Base-by-base conservation (phyloP, 2,329 filamentous ascomycete species). In the Colletotrichum cuscutae region DNA sequence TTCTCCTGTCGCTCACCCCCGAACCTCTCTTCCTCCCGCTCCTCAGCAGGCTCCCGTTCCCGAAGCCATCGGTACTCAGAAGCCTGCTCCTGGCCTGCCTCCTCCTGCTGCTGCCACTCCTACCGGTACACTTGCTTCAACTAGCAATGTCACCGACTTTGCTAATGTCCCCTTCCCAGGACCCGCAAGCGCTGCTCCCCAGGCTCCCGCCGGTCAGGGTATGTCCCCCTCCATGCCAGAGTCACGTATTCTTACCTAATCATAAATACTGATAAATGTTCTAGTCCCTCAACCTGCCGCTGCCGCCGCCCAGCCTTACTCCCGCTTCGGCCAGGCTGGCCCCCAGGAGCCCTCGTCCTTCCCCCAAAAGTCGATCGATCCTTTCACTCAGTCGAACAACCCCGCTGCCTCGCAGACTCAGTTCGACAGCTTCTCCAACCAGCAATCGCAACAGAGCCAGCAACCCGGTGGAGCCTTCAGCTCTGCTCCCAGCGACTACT, bases 1-100 rank as follows among this genome's bases (percentile, higher is more conserved):
- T 80, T 98, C 97, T 22, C 97, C 97, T 46, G 91, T 96, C 74
- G 89, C 94, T 66, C 91, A 94, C 76, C 96, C 97, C 75, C 91
- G 95, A 78, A 93, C 97, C 74, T 94, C 96, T 13, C 89, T 98
- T 30, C 96, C 97, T 76, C 95, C 95, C 49, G 91, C 89, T 19
- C 81, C 86, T 24, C 89, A 91, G 73, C 83, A 88, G 22, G 83
- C 87, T 37, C 78, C 88, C 9, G 84, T 87, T n/a, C 85, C 89
- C 15, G 90, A 92, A 52, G 77, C 86, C 9, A 88, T 90, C 77
- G 79, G 86, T 24, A 79, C 87, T 15, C 89, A 88, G 81, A 89
- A 92, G 80, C 85, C 89, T 64, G 83, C 85, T 24, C 81, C 87
- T 53, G 67, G 68, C 22, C 63, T 67, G 80, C 85, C 37, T 81